Conservation (phyloP, 1,284 basidiomycete genomes). For the Pseudozyma tsukubaensis region DNA sequence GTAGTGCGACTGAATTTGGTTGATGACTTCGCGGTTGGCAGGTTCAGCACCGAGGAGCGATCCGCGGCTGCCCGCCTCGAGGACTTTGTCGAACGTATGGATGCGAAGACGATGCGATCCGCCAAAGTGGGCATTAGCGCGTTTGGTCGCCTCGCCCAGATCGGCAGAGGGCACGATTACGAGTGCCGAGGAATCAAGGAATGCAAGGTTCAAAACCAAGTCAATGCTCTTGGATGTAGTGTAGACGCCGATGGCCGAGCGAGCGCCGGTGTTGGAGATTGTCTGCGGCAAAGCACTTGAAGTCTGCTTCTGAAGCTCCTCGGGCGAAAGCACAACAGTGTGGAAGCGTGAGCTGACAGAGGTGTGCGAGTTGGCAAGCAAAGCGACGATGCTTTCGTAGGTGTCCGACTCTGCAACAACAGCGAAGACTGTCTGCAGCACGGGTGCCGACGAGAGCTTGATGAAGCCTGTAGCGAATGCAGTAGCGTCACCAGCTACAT, state of each 20-base stretch:
- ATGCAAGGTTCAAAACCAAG: constrained; percentile 27
- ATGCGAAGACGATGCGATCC: constrained; percentile 43
- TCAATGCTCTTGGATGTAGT: constrained; percentile 43
- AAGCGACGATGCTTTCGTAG: constrained; percentile 42
- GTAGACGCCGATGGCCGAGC: constrained; percentile 40
- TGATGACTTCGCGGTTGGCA: constrained; percentile 19
- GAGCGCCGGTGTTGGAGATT: constrained; percentile 23
- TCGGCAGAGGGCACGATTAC: constrained; percentile 44
- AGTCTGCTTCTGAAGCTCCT: constrained; percentile 10
- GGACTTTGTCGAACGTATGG: constrained; percentile 35
- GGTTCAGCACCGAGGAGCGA: constrained; percentile 16
- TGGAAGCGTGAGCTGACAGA: constrained; percentile 39
- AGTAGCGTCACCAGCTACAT: constrained; percentile 46
- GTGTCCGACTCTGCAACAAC: constrained; percentile 39
- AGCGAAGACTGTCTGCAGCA: constrained; percentile 36
- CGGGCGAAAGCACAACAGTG: constrained; percentile 42
- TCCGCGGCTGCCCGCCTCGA: constrained; percentile 36
- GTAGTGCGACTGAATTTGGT: constrained; percentile 52
- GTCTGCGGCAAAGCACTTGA: constrained; percentile 24
- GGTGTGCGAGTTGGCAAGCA: constrained; percentile 46
- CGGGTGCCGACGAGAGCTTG: constrained; percentile 40
- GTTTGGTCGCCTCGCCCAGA: constrained; percentile 19
- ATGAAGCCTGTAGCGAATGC: constrained; percentile 53
- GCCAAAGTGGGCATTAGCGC: constrained; percentile 24
- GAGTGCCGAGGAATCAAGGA: constrained; percentile 45